phyloP scores from a whole-genome alignment of 1,139 yeast genomes.

The Candida albicans region DNA sequence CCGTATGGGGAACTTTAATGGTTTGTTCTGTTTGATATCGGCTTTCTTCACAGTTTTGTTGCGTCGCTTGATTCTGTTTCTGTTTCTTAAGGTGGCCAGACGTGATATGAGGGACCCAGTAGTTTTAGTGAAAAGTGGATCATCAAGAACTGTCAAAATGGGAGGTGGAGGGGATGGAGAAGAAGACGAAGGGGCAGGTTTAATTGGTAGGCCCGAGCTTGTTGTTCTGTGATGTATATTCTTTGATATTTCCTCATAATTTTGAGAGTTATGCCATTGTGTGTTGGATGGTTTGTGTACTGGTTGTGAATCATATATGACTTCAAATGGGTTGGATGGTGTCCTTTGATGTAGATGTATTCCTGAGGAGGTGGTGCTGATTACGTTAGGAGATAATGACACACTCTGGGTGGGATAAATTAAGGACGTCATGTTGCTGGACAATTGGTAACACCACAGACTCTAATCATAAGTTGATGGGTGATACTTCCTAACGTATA shows the following conservation, averaged over 20 bases:
- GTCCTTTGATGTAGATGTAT: conserved; percentile 15
- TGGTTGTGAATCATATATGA: conserved; percentile 16
- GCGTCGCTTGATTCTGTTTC: conserved; percentile 31
- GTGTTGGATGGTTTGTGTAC: conserved; percentile 2
- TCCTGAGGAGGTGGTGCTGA: not conserved
- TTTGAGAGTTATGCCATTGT: conserved; percentile 8
- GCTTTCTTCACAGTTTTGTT: conserved; percentile 29
- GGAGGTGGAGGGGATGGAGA: conserved; percentile 19
- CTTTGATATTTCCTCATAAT: conserved; percentile 9
- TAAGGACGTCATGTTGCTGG: not conserved
- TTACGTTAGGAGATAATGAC: not conserved
- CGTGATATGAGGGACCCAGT: conserved; percentile 34
- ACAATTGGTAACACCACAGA: not conserved
- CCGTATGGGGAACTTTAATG: conserved; percentile 37
- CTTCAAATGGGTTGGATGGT: conserved; percentile 24
- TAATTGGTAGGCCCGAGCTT: conserved; percentile 1
- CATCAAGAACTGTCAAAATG: conserved; percentile 30
- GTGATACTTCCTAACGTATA: not conserved
- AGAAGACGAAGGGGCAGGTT: conserved; percentile 17
- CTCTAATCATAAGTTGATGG: not conserved
- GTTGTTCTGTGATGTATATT: conserved; percentile 8
- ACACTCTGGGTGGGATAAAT: not conserved
- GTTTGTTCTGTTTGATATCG: conserved; percentile 15
- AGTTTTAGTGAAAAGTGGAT: conserved; percentile 13
- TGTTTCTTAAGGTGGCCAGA: conserved; percentile 32